Evolutionary conservation across 257 asterid species (phyloP).

Genomic region (Solanum lycopersicoides): DNA sequence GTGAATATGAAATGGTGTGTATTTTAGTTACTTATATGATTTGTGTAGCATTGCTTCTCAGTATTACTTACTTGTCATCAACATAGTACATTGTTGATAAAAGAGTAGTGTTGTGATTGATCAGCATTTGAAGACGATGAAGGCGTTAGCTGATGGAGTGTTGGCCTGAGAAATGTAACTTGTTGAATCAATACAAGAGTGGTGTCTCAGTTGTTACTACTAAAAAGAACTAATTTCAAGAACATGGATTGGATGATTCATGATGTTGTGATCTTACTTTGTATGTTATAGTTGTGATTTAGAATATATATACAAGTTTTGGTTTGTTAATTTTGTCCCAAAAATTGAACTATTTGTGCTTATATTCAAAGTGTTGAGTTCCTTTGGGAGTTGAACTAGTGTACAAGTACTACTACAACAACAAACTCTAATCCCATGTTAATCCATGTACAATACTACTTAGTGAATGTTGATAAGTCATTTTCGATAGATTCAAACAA

Average conservation of each 20-base stretch:
- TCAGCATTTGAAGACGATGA: neutral
- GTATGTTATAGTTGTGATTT: constrained; percentile 8
- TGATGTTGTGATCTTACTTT: neutral
- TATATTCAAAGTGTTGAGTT: neutral
- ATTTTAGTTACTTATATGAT: neutral
- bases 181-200: neutral
- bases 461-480: too few relatives aligned
- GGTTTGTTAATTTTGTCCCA: neutral
- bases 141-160: neutral
- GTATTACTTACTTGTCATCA: neutral
- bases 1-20: constrained; percentile 2
- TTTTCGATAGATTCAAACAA: too few relatives aligned
- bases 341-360: neutral
- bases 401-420: neutral
- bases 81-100: neutral
- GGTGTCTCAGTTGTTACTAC: neutral
- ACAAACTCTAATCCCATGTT: neutral
- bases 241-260: constrained; percentile 2
- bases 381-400: neutral
- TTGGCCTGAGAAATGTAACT: neutral
- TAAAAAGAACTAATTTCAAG: neutral
- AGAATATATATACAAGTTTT: neutral
- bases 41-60: neutral
- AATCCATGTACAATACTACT: too few relatives aligned
- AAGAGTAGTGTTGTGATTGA: neutral